These are phyloP conservation scores for Euphrasia arctica DNA, from an alignment of 305 asterid genomes.

Conservation along the genomic window DNA sequence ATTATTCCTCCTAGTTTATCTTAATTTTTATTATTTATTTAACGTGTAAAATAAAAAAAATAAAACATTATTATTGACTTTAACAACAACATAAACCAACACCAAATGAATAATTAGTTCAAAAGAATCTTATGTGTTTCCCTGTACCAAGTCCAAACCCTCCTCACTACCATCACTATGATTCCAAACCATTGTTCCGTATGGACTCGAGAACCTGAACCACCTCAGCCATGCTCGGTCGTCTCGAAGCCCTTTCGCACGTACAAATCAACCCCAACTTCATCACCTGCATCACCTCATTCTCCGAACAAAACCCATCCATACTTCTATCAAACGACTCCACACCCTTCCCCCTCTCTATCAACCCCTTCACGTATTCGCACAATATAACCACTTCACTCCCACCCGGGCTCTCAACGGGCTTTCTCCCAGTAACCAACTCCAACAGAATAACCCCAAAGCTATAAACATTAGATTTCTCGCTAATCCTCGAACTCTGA, in stretches of 20 bases:
- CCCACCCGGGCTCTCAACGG: slow-evolving; percentile 61
- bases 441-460: slow-evolving; percentile 77
- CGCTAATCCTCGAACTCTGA: slow-evolving; percentile 58
- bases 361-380: slow-evolving; percentile 61
- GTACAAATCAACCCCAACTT: slow-evolving; percentile 82
- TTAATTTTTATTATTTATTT: too few species aligned
- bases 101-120: slow-evolving; percentile 34
- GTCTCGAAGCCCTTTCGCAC: slow-evolving; percentile 54
- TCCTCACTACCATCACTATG: slow-evolving; percentile 23
- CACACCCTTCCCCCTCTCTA: slow-evolving; percentile 60
- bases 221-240: slow-evolving; percentile 99
- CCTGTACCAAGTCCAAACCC: slow-evolving; percentile 31
- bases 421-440: slow-evolving; percentile 82
- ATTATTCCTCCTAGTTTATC: too few species aligned
- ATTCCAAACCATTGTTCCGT: slow-evolving; percentile 65
- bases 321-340: slow-evolving; percentile 66
- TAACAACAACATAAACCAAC: slow-evolving; percentile 14
- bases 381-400: slow-evolving; percentile 75
- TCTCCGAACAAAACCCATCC: slow-evolving; percentile 57
- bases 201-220: slow-evolving; percentile 92
- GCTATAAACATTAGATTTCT: slow-evolving; percentile 84
- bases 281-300: slow-evolving; percentile 85
- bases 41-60: too few species aligned
- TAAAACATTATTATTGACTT: too few species aligned
- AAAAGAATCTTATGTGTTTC: slow-evolving; percentile 46